Evolutionary conservation across 805 yeast genomes (phyloP).

Genomic region (Monosporozyma unispora): DNA sequence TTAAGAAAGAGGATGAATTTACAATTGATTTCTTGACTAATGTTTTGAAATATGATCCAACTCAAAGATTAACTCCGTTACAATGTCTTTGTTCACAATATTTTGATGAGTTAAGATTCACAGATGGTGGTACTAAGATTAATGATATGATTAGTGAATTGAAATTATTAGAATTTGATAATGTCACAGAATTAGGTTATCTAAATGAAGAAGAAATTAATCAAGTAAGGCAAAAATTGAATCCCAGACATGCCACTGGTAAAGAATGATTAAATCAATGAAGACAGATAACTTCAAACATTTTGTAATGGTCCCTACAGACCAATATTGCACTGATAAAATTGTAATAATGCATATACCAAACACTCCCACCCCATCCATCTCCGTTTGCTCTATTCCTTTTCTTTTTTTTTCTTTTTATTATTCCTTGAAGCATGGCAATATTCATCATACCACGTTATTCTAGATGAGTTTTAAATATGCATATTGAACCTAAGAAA

Average conservation of each 20-base stretch:
- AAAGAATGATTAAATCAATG: background rate
- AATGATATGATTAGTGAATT: constrained; percentile 11
- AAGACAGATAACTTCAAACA: background rate
- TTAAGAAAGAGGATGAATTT: constrained; percentile 41
- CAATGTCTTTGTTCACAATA: constrained; percentile 27
- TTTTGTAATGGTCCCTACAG: too few relatives aligned
- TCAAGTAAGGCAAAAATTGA: constrained; percentile 18
- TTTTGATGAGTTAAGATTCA: constrained; percentile 26
- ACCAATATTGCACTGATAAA: too few relatives aligned
- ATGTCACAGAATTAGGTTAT: constrained; percentile 22
- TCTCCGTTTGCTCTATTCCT: background rate
- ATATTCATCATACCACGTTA: background rate
- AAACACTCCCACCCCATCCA: too few relatives aligned
- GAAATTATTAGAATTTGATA: constrained; percentile 22
- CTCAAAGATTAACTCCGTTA: constrained; percentile 49
- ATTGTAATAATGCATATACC: background rate
- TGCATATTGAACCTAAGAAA: background rate
- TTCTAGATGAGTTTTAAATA: background rate
- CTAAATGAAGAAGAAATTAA: constrained; percentile 21
- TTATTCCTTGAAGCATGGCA: background rate
- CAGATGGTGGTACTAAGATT: constrained; percentile 11
- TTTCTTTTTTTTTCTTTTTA: background rate
- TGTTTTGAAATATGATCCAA: constrained; percentile 61
- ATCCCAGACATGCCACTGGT: constrained; percentile 1
- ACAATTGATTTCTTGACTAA: constrained; percentile 47